phyloP scores from a whole-genome alignment of 2,329 filamentous ascomycete genomes.

The Ophiobolus disseminans region DNA sequence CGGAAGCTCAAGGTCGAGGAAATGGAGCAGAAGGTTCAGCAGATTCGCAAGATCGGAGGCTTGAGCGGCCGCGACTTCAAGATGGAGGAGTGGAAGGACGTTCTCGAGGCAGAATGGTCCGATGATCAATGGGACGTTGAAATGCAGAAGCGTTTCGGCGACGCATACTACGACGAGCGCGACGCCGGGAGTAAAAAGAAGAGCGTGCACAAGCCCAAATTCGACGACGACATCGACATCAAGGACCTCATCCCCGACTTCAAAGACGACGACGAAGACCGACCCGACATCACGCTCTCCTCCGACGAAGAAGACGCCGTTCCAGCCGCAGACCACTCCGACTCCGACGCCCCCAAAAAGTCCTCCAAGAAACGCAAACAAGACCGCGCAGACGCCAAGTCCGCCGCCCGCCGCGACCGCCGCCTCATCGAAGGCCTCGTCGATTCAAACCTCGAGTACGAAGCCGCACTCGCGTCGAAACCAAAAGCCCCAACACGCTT shows the following conservation, averaged over 20 bases:
- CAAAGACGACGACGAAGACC: slow-evolving; percentile 73
- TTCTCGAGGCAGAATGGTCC: slow-evolving; percentile 89
- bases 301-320: slow-evolving; percentile 54
- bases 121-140: slow-evolving; percentile 88
- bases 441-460: slow-evolving; percentile 79
- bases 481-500: slow-evolving; percentile 66
- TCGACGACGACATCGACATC: slow-evolving; percentile 98
- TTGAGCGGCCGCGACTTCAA: slow-evolving; percentile 70
- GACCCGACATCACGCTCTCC: slow-evolving; percentile 75
- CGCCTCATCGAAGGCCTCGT: slow-evolving; percentile 85
- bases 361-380: slow-evolving; percentile 55
- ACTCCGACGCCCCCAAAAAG: slow-evolving; percentile 50
- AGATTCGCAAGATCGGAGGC: slow-evolving; percentile 89
- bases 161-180: slow-evolving; percentile 82
- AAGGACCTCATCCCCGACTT: slow-evolving; percentile 89
- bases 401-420: slow-evolving; percentile 79
- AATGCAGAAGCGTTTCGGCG: slow-evolving; percentile 87
- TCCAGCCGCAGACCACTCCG: slow-evolving; percentile 52
- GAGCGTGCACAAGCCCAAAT: slow-evolving; percentile 81
- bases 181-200: slow-evolving; percentile 63
- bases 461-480: slow-evolving; percentile 65
- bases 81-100: slow-evolving; percentile 81
- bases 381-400: slow-evolving; percentile 65
- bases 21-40: slow-evolving; percentile 82
- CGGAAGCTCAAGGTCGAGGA: slow-evolving; percentile 91